Base-by-base conservation (phyloP, 768 basidiomycete genomes). In the Rhodotorula diobovata region DNA sequence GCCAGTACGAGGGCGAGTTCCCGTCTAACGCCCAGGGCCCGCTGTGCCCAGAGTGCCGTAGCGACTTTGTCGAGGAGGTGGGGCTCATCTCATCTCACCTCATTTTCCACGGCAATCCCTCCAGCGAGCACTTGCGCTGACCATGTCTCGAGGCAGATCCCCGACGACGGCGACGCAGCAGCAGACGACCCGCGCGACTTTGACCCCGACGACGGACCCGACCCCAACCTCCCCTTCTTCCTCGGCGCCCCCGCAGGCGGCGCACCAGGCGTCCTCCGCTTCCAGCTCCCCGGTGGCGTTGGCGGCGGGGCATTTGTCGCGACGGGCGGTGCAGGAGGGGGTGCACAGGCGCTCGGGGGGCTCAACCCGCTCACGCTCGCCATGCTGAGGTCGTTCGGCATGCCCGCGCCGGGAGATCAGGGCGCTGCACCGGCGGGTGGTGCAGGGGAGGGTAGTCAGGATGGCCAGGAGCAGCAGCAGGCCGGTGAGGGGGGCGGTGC, bases 131-230 rank as follows among this genome's bases (percentile, higher is more conserved):
- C 20, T 41, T 12, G 20, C 41, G 16, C 59, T 28, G 9, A 20
- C 11, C 18, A 12, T 21, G 15, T 2, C 23, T 39, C 1, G 23
- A 7, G 20, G n/a, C 60, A 67, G 66, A 67, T 60, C 68, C 41
- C 57, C 2, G 32, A 48, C 32, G 67, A 68, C 61, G 67, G 45
- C n/a, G 30, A 12, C 16, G 61, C n/a, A 30, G n/a, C 20, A 30
- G n/a, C 20, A 18, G 72, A 73, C 57, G 72, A 73, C 48, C 72
- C 72, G 23, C 60, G 72, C 56, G 62, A 66, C 48, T 73, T 73
- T 45, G 72, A 73, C 45, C 68, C 67, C n/a, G 68, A 63, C 48
- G 72, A 66, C n/a, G 68, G n/a, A 8, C 54, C 48, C 11, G n/a
- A 50, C n/a, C 20, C 14, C 28, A 16, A 21, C 34, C 58, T 43